phyloP scores from a whole-genome alignment of 129 eudicot genomes.

The Helichrysum umbraculigerum region DNA sequence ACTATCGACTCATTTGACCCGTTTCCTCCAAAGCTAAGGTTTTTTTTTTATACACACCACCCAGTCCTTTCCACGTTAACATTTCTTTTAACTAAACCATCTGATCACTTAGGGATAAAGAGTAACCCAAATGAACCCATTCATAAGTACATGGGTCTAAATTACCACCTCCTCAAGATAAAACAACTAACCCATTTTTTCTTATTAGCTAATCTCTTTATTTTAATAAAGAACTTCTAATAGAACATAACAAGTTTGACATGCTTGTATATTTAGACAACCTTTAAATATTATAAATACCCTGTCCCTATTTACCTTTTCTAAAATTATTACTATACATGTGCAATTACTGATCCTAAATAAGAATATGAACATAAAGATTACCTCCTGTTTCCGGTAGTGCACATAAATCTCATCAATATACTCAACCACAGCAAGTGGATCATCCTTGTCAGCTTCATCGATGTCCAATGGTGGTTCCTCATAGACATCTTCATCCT shows the following conservation, averaged over 20 bases:
- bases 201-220: background rate
- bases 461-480: slow-evolving; percentile 60
- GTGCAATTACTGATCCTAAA: background rate
- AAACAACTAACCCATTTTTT: background rate
- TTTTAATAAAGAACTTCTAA: too few species aligned
- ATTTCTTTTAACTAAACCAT: background rate
- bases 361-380: background rate
- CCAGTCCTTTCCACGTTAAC: background rate
- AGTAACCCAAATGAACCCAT: background rate
- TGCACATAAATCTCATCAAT: slow-evolving; percentile 55
- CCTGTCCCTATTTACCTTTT: background rate
- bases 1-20: background rate
- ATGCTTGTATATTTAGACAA: too few species aligned
- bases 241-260: too few species aligned
- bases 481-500: slow-evolving; percentile 75
- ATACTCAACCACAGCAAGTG: slow-evolving; percentile 67
- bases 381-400: slow-evolving; percentile 61
- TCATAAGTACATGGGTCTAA: background rate
- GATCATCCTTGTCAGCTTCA: slow-evolving; percentile 47
- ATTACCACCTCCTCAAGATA: background rate
- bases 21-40: background rate
- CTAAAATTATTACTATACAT: background rate
- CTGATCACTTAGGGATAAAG: background rate
- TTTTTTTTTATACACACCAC: too few species aligned
- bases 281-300: too few species aligned